Evolutionary conservation across 1,284 basidiomycete species (phyloP), one percentile per base, ranked within the genome.

Genomic region (Trichosporon ovoides): DNA sequence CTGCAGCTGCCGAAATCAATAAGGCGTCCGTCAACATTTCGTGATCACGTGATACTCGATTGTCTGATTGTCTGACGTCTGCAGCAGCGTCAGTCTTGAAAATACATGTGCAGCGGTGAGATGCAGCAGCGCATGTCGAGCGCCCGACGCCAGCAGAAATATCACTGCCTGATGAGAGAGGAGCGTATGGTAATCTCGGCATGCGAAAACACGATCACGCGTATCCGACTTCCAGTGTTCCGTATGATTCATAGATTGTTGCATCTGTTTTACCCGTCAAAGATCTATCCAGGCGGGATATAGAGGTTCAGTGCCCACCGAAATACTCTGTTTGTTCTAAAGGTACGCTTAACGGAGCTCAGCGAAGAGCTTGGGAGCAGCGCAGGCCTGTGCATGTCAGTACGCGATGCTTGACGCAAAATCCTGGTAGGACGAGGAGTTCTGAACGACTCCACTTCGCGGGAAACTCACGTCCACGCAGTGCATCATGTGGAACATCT

Each of bases 351-450:
- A 81, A 63, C 71, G 77, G 60, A 82, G 77, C 68, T 79, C 78
- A 68, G 78, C 75, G 80, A 91, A 94, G 59, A 94, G 79, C 80
- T 87, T 89, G 71, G 89, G 88, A 57, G 85, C 89, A 62, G 85
- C 83, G 72, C 86, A 90, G 62, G 83, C 83, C 87, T 89, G 24
- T 31, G 43, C 28, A 4, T n/a, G 70, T 28, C 35, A 33, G 43
- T 48, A 31, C 28, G 35, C 16, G 35, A 28, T 28, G 14, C 28
- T 7, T 2, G 12, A 22, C 1, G 19, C 9, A 2, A 20, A 20
- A 10, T 11, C 12, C 19, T 31, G 28, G 28, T 9, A 9, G 9
- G 28, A 31, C 9, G 28, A 5, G 28, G 28, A 31, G 28, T 5
- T 31, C 28, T 9, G 10, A 22, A 52, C 28, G 50, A 52, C 63